Base-by-base conservation (phyloP, 306 rosid species). In the Sesbania bispinosa region DNA sequence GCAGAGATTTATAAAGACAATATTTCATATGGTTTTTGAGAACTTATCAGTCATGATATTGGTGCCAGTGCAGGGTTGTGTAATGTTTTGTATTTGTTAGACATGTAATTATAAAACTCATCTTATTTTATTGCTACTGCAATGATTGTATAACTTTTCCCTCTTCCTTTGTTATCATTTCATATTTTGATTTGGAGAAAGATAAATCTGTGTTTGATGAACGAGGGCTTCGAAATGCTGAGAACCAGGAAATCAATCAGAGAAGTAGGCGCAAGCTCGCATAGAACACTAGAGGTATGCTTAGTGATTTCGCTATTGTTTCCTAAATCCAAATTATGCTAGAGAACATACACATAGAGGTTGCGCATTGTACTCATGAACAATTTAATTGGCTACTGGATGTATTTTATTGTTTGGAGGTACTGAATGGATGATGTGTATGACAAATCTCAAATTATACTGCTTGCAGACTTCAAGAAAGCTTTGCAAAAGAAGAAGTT, bases 221-320 rank as follows among this genome's bases (percentile, higher is more conserved):
- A 58, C 99, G 91, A 79, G 97, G 99, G 77, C 92, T 91, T 69
- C 87, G 89, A 47, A 91, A 91, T 73, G 95, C 96, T 2, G 97
- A 91, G 71, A 94, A 94, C 77, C 99, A 94, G 83, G 99, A 94
- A 52, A 94, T 89, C 75, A 94, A 97, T 88, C 97, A 87, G 88
- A 94, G 89, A 78, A 94, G 91, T 71, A 78, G 97, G 35, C 93
- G 97, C 74, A 94, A 94, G 90, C 99, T 94, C 71, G 96, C 97
- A 1, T 97, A 94, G 81, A 94, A 87, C 85, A 88, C 96, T 62
- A 80, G 96, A 94, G 96, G 99, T 91, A 67, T 54, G 63, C 15
- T 39, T 36, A 10, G 30, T 35, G 62, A 33, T 62, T 33, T 66
- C 41, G 26, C 21, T 74, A 43, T 45, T 54, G 51, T 33, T 76